These are phyloP conservation scores for Patellifolia procumbens DNA, from an alignment of 179 eudicot species.

Conservation along the genomic window DNA sequence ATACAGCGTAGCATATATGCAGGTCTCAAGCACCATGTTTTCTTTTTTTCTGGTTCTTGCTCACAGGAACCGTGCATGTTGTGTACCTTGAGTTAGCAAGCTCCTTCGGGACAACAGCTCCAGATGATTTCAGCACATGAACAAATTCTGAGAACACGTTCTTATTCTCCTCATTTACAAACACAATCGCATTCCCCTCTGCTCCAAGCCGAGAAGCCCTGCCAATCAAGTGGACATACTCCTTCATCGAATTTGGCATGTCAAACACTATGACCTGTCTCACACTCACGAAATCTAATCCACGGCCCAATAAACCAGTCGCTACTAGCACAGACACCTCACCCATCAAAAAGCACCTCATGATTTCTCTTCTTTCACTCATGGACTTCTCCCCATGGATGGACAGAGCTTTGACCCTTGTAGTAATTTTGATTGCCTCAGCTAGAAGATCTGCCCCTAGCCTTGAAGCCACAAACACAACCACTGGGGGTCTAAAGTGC, in stretches of 20 bases:
- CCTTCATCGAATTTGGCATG: slow-evolving; percentile 81
- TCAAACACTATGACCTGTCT: slow-evolving; percentile 91
- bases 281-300: slow-evolving; percentile 74
- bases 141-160: slow-evolving; percentile 70
- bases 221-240: slow-evolving; percentile 90
- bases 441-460: slow-evolving; percentile 89
- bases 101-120: slow-evolving; percentile 79
- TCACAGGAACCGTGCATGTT: slow-evolving; percentile 32
- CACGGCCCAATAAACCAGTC: slow-evolving; percentile 92
- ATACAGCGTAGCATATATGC: background rate
- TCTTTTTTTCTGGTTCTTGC: slow-evolving; percentile 53
- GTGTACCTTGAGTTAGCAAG: slow-evolving; percentile 66
- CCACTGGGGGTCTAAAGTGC: slow-evolving; percentile 83
- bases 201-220: slow-evolving; percentile 89
- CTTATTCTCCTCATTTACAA: slow-evolving; percentile 73
- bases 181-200: slow-evolving; percentile 73
- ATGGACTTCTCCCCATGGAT: slow-evolving; percentile 94
- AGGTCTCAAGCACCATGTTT: slow-evolving; percentile 48
- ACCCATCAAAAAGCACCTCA: slow-evolving; percentile 71
- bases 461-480: slow-evolving; percentile 86
- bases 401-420: slow-evolving; percentile 68
- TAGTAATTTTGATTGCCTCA: slow-evolving; percentile 69
- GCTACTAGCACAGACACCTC: slow-evolving; percentile 82
- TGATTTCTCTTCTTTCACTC: slow-evolving; percentile 80
- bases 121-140: slow-evolving; percentile 63